Conservation (phyloP, 805 yeast genomes). For the Yarrowia divulgata region DNA sequence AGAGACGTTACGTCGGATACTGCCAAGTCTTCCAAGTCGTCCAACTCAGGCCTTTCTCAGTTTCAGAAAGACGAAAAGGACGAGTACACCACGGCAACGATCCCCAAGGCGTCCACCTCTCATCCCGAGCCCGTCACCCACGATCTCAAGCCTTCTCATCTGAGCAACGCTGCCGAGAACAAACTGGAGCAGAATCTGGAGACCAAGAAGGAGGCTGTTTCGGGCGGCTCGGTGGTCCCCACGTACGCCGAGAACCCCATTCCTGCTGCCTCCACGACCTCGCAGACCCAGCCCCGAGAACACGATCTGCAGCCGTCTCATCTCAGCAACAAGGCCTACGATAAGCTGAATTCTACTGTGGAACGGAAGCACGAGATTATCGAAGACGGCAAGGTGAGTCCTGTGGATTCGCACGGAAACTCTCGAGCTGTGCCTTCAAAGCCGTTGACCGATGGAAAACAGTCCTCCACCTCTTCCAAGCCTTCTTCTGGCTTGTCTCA, state of each 20-base stretch:
- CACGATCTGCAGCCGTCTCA: constrained; percentile 28
- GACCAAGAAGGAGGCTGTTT: constrained; percentile 25
- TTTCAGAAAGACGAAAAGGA: constrained; percentile 13
- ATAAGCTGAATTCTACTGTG: not conserved
- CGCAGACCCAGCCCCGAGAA: constrained; percentile 2
- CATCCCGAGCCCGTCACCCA: constrained; percentile 9
- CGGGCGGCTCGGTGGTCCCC: constrained; percentile 7
- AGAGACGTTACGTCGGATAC: not conserved
- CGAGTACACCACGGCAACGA: constrained; percentile 2
- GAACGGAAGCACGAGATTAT: constrained; percentile 19
- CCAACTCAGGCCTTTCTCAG: not conserved
- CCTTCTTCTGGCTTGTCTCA: not conserved
- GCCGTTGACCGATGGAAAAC: not conserved
- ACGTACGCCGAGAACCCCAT: constrained; percentile 15
- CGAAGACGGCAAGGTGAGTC: constrained; percentile 13
- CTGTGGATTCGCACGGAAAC: not conserved
- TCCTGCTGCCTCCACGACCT: constrained; percentile 14
- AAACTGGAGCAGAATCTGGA: constrained; percentile 16
- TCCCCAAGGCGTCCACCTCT: constrained; percentile 10
- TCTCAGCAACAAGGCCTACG: not conserved
- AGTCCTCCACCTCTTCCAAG: not conserved
- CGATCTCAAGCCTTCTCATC: constrained; percentile 16
- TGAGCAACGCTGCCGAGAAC: constrained; percentile 6
- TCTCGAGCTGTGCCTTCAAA: constrained; percentile 6
- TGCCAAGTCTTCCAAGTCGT: no score